phyloP scores from a whole-genome alignment of 306 rosid species.

The Fragaria ananassa region DNA sequence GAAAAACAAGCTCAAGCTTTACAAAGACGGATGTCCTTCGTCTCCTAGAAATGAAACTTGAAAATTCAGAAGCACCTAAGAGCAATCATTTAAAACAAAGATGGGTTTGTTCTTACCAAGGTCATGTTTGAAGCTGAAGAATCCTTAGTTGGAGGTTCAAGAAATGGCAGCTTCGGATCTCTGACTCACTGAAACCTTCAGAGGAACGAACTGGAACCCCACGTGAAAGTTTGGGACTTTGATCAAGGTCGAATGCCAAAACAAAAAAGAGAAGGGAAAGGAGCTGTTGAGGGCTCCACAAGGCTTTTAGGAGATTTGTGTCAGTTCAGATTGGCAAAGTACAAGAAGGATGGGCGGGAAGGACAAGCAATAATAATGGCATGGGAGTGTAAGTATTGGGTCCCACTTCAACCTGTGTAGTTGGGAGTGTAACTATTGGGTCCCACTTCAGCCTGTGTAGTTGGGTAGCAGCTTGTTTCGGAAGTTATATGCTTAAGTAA shows the following conservation, averaged over 20 bases:
- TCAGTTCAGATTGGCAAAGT: background rate
- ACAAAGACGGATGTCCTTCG: background rate
- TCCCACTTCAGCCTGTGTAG: background rate
- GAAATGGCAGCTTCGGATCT: background rate
- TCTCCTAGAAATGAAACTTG: background rate
- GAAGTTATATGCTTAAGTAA: too few species aligned
- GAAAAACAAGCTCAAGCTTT: background rate
- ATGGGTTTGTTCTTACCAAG: background rate
- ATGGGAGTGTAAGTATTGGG: background rate
- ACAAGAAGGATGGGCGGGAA: background rate
- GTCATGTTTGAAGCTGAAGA: too few species aligned
- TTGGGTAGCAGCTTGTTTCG: too few species aligned
- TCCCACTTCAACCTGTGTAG: background rate
- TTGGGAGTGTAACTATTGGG: background rate
- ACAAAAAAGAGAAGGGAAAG: background rate
- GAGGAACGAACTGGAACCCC: background rate
- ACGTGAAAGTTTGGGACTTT: background rate
- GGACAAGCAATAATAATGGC: background rate
- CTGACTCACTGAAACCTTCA: background rate
- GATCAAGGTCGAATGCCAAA: background rate
- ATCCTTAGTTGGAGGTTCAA: background rate
- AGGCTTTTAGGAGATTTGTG: background rate
- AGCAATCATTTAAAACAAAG: too few species aligned
- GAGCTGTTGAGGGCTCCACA: background rate
- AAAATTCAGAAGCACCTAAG: background rate